Base-by-base conservation (phyloP, 2,329 filamentous ascomycete species). In the Aspergillus hortae region DNA sequence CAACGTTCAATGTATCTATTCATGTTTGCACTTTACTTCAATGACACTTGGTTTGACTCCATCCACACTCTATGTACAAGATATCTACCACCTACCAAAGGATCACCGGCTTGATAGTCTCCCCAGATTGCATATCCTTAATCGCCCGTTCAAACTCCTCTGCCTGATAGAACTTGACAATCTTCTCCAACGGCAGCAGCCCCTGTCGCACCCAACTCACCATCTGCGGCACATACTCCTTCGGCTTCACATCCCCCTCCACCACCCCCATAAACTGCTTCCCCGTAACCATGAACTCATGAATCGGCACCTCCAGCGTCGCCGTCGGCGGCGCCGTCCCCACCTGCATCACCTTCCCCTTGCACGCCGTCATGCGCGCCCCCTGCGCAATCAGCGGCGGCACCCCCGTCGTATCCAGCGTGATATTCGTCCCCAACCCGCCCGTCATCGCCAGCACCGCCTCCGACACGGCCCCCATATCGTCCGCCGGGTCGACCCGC, bases 401-500 rank as follows among this genome's bases (percentile, higher is more conserved):
- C 0, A 72, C 71, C 0, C 77, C 80, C 1, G 77, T 81, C 0
- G 78, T 80, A 49, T 82, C 80, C 46, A 82, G 69, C 4, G 70
- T 70, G 32, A 80, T 66, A 2, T 72, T 75, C 0, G 75, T 68
- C 0, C 79, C 78, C 0, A 71, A 53, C 0, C 66, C 68, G 3
- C 68, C 66, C 0, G 67, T 66, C 3, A 73, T 55, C 5, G 67
- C 67, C 15, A 63, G 58, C 15, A 78, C 64, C 3, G 67, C 69
- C 32, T 69, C 62, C 0, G 60, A 62, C 1, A 78, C 56, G n/a
- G 61, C 58, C 4, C 42, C 19, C 10, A 55, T 21, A n/a, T 50
- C 44, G n/a, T 44, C 48, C 7, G 60, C 63, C 11, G 67, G 62
- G 52, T 75, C 67, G 17, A 53, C 44, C 15, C 7, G 19, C 5